phyloP scores from a whole-genome alignment of 148 eudicot species.

The Silene conica region DNA sequence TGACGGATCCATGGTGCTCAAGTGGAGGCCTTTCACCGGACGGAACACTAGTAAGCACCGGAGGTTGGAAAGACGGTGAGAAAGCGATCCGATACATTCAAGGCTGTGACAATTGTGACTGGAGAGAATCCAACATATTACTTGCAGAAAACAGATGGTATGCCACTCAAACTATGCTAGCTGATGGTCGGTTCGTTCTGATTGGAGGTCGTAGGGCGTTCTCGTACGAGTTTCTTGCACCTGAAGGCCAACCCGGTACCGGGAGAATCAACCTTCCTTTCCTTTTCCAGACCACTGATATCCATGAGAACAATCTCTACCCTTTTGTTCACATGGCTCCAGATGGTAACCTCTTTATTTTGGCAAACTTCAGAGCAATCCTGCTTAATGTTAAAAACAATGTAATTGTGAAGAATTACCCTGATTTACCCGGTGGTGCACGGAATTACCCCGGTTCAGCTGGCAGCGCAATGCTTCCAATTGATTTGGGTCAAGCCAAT shows the following conservation, averaged over 20 bases:
- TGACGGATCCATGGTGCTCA: constrained; percentile 78
- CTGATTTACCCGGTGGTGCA: constrained; percentile 59
- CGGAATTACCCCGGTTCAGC: constrained; percentile 89
- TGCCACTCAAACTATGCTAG: constrained; percentile 46
- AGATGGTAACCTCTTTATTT: constrained; percentile 66
- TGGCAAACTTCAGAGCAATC: constrained; percentile 58
- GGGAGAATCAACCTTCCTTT: constrained; percentile 38
- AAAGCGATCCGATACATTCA: constrained; percentile 33
- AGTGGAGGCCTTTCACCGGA: constrained; percentile 56
- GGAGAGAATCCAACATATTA: constrained; percentile 25
- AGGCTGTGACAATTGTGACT: constrained; percentile 35
- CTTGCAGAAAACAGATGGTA: constrained; percentile 58
- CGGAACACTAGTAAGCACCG: constrained; percentile 60
- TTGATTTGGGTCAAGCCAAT: constrained; percentile 25
- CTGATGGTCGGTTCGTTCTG: constrained; percentile 45
- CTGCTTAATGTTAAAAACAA: constrained; percentile 41
- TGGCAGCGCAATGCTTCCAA: constrained; percentile 54
- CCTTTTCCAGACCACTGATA: constrained; percentile 45
- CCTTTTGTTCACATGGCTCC: constrained; percentile 72
- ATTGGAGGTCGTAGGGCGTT: constrained; percentile 65
- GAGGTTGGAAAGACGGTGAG: constrained; percentile 54
- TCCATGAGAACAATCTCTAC: constrained; percentile 72
- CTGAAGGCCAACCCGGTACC: constrained; percentile 24
- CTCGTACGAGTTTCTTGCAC: constrained; percentile 55
- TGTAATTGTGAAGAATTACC: constrained; percentile 37